phyloP scores from a whole-genome alignment of 495 filamentous ascomycete species.

The Peziza echinospora region DNA sequence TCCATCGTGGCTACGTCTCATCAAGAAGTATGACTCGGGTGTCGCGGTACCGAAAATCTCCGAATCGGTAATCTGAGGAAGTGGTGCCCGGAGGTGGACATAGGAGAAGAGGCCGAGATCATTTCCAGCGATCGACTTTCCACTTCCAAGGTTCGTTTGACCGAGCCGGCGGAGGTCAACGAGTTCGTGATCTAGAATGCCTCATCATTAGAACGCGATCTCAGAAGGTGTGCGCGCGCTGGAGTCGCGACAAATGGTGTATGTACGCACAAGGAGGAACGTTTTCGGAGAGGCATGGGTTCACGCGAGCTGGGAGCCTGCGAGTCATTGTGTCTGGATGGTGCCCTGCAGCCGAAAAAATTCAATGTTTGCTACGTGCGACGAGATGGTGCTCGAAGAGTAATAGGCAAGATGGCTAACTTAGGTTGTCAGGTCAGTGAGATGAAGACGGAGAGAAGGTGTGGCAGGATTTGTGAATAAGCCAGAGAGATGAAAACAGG shows the following conservation, averaged over 20 bases:
- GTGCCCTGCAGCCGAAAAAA: constrained; percentile 8
- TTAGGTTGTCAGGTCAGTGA: too few relatives aligned
- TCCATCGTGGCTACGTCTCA: constrained; percentile 89
- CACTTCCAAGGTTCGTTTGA: constrained; percentile 74
- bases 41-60: constrained; percentile 66
- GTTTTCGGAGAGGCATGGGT: constrained; percentile 58
- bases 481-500: too few relatives aligned
- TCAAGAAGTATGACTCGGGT: constrained; percentile 86
- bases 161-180: constrained; percentile 70
- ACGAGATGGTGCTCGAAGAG: too few relatives aligned
- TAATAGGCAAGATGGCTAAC: too few relatives aligned
- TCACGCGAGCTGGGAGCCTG: constrained; percentile 14
- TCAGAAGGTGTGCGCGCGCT: constrained; percentile 9
- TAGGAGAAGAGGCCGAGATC: constrained; percentile 73
- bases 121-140: constrained; percentile 34
- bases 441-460: too few relatives aligned
- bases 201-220: constrained; percentile 9
- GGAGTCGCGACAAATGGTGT: constrained; percentile 9
- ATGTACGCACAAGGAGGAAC: constrained; percentile 37
- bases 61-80: constrained; percentile 70
- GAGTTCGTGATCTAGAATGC: constrained; percentile 50
- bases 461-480: too few relatives aligned
- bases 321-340: constrained; percentile 17
- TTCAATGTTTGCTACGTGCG: too few relatives aligned
- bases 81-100: constrained; percentile 74